Evolutionary conservation across 176 grass and related monocot genomes (phyloP), one percentile per base, ranked within the genome.

Genomic region (Musa acuminata): DNA sequence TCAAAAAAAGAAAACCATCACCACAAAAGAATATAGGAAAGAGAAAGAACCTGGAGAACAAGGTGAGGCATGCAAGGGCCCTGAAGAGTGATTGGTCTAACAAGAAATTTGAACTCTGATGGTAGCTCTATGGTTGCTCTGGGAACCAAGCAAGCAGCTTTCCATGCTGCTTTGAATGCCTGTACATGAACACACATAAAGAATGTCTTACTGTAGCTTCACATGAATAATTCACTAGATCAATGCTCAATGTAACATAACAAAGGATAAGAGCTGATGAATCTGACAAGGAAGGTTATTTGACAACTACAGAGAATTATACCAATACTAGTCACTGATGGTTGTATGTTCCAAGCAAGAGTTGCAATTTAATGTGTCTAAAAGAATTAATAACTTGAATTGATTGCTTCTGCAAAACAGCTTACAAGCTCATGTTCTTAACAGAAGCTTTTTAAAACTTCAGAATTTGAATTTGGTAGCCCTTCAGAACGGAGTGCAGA

Each of bases 91-190:
- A 90, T 67, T 64, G 85, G 85, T 62, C 70, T 76, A 9, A 87
- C 11, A 16, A 93, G 77, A 78, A 90, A 90, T 50, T 22, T 66
- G 55, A 66, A 86, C n/a, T 55, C 80, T 51, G 85, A 83, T 12
- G 91, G 91, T 25, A 90, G 24, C 7, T 77, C 24, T 49, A 93
- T 55, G 11, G 82, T 93, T 35, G 91, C 80, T 51, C 52, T 77
- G 1, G 68, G 75, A 63, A 90, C 72, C 52, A 58, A 49, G 79
- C 91, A 93, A 29, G 91, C 87, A 52, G 54, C 53, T 73, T 23
- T 83, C 90, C 90, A 93, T 81, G 90, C 90, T 70, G 71, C 80
- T 53, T 79, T 67, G 35, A 93, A 80, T 74, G 87, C 84, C 91
- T 93, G 80, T 64, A 67, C 17, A 5, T 57, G 27, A 17, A 9